Conservation (phyloP, 2,329 filamentous ascomycete genomes). For the Blastomyces emzantsi region DNA sequence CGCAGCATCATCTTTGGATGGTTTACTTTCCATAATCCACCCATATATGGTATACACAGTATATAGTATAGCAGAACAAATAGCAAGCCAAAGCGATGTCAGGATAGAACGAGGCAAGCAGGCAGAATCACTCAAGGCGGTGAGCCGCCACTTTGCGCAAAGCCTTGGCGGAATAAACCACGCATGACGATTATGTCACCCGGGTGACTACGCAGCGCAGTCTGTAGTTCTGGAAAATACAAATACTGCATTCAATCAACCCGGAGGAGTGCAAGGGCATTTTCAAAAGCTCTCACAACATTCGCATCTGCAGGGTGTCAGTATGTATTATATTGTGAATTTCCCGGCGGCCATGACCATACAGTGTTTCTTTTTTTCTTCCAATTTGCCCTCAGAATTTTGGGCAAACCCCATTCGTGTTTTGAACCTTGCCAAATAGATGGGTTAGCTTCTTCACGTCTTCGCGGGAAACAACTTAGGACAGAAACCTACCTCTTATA, state of each 20-base stretch:
- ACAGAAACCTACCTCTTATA: constrained; percentile 55
- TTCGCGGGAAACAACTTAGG: neutral
- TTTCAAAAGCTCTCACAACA: constrained; percentile 42
- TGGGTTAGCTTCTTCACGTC: neutral
- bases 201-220: no score
- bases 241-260: constrained; percentile 22
- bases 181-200: neutral
- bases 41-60: constrained; percentile 1
- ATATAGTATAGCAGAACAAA: neutral
- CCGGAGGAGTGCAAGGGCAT: constrained; percentile 36
- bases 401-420: constrained; percentile 71
- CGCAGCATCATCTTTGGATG: constrained; percentile 21
- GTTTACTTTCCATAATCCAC: constrained; percentile 16
- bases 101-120: neutral
- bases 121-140: constrained; percentile 13
- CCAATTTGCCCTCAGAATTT: constrained; percentile 60
- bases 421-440: constrained; percentile 49
- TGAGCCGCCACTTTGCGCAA: neutral
- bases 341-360: constrained; percentile 31
- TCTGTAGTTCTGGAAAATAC: neutral
- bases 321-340: neutral
- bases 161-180: neutral
- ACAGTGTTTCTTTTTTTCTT: constrained; percentile 74
- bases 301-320: constrained; percentile 29
- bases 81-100: neutral